Evolutionary conservation across 352 stramenopile genomes (phyloP), one percentile per base, ranked within the genome.

Genomic region (Phytopythium oedochilum): DNA sequence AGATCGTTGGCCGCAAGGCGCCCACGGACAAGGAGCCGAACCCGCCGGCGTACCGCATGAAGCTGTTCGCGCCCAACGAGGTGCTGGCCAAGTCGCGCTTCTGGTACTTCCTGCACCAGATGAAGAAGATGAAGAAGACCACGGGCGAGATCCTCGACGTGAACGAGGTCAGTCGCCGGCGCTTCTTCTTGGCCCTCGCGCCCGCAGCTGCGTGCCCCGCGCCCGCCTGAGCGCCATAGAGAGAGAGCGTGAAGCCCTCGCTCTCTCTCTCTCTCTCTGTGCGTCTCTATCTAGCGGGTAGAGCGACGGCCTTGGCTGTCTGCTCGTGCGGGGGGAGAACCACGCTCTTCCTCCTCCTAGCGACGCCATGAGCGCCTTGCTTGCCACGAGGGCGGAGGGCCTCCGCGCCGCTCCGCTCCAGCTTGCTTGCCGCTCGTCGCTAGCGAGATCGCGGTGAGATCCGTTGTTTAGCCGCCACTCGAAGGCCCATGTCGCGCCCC

Each of bases 101-200:
- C 90, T 99, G 97, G 97, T 99, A 99, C 88, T 99, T 99, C 85
- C 95, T 99, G 72, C 97, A 99, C 80, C 96, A 99, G 88, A 99
- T 99, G 87, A 95, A 97, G 70, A 99, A 99, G 90, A 99, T 99
- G 97, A 99, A 99, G 94, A 99, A 99, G 92, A 99, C 96, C 55
- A 99, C 97, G 50, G 98, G 97, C 75, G 97, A 99, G 81, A 99
- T 99, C 76, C 81, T 99, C 53, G 94, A 98, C 79, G 83, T 98
- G 63, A 98, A 98, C 73, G 97, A 99, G 89, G 89, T 98, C 60
- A 67, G 84, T 89, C 70, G 53, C 56, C n/a, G n/a, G n/a, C n/a
- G n/a, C n/a, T n/a, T n/a, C n/a, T n/a, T n/a, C n/a, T n/a, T n/a
- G n/a, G n/a, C n/a, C n/a, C 28, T 35, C 12, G 26, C 51, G 55